Evolutionary conservation across 495 filamentous ascomycete genomes (phyloP).

Genomic region (Immersiella caudata): DNA sequence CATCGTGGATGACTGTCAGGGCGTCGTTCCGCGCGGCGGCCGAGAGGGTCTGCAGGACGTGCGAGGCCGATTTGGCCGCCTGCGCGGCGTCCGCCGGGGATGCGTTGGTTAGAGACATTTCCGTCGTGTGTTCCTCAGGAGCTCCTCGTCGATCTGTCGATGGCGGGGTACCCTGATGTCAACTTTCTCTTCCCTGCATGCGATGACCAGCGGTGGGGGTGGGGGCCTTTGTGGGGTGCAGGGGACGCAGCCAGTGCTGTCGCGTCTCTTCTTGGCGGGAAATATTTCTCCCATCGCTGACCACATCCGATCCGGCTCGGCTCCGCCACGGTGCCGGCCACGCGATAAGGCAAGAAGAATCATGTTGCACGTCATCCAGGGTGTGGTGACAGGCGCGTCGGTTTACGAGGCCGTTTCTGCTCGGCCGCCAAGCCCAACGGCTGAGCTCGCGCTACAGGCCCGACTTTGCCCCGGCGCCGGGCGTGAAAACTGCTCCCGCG

Average conservation of each 20-base stretch:
- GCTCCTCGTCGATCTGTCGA: neutral
- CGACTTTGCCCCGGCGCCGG: neutral
- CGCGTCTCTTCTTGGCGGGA: slow-evolving; percentile 7
- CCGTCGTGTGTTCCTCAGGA: neutral
- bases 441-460: neutral
- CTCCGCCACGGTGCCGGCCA: slow-evolving; percentile 3
- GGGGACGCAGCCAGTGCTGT: neutral
- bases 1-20: slow-evolving; percentile 76
- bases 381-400: too few species aligned
- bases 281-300: slow-evolving; percentile 10
- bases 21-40: slow-evolving; percentile 75
- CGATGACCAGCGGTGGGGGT: slow-evolving; percentile 1
- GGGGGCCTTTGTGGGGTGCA: slow-evolving; percentile 16
- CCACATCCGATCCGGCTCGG: slow-evolving; percentile 15
- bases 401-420: neutral
- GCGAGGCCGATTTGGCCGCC: slow-evolving; percentile 71
- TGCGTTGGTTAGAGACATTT: slow-evolving; percentile 78
- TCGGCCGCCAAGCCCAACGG: neutral
- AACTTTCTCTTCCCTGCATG: slow-evolving; percentile 12
- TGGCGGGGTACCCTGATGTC: slow-evolving; percentile 13
- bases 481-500: neutral
- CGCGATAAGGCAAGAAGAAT: neutral
- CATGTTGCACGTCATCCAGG: neutral
- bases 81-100: slow-evolving; percentile 66
- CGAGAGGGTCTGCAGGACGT: slow-evolving; percentile 66